Conservation (phyloP, 352 stramenopile species). For the Phytopythium cucurbitacearum region DNA sequence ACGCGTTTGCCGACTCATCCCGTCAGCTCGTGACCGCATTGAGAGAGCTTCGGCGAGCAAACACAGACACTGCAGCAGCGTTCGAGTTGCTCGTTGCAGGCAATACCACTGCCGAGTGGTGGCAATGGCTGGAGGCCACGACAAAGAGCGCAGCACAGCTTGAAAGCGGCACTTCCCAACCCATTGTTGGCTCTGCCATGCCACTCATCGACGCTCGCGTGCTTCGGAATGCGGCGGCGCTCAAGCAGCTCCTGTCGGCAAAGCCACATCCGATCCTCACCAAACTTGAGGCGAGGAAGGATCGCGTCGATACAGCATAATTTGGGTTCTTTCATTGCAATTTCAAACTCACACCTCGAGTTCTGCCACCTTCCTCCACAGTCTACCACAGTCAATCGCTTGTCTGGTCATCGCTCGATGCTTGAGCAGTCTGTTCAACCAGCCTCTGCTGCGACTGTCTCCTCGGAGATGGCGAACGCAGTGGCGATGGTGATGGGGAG, state of each 20-base stretch:
- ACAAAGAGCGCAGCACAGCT: neutral
- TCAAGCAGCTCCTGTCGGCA: slow-evolving; percentile 37
- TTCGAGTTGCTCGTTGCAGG: slow-evolving; percentile 18
- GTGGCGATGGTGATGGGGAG: no score
- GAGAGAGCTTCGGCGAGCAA: slow-evolving; percentile 8
- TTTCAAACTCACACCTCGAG: no score
- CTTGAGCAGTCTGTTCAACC: no score
- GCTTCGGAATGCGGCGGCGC: slow-evolving; percentile 25
- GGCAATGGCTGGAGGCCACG: slow-evolving; percentile 10
- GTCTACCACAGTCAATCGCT: no score
- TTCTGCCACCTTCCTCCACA: no score
- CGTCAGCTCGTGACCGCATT: slow-evolving; percentile 18
- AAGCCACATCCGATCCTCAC: slow-evolving; percentile 35
- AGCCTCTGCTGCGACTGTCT: no score
- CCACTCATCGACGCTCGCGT: slow-evolving; percentile 18
- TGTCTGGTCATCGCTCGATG: no score
- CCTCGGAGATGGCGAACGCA: no score
- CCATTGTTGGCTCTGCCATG: neutral
- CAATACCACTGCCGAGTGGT: slow-evolving; percentile 16
- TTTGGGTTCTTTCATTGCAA: no score
- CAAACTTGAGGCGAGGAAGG: neutral
- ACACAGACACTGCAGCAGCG: neutral
- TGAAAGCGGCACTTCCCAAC: neutral
- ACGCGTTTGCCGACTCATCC: slow-evolving; percentile 42
- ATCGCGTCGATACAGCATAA: no score